Evolutionary conservation across 257 asterid species (phyloP), one percentile per base, ranked within the genome.

Genomic region (Solanum ahanhuiri): DNA sequence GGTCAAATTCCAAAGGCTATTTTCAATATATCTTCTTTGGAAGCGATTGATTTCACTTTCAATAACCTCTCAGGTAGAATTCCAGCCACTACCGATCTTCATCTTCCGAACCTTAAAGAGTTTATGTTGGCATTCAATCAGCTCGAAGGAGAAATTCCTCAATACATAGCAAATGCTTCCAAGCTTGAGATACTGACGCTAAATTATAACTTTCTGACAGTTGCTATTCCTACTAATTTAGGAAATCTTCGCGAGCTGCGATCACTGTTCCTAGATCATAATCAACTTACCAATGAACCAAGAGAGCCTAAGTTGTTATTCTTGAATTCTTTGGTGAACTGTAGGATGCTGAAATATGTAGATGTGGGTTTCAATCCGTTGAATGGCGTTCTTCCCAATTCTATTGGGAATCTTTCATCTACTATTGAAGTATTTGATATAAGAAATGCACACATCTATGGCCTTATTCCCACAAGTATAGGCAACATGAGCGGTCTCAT

Each of bases 361-460:
- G 18, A 30, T 7, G 83, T 77, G 37, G 88, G 86, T 43, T 71
- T 60, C 15, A 89, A 89, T 64, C 89, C 41, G 0, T 89, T 89
- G 6, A 25, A 48, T 33, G 92, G 88, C 1, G 45, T 63, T 83
- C 71, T 90, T 20, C 92, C 92, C 31, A 41, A 45, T 85, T 85
- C 91, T 20, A 60, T 91, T 17, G 87, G 85, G 58, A 91, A 89
- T 30, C 87, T 89, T 8, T 89, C 93, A 5, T 86, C 85, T 37
- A 66, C 86, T 4, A 39, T 91, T 11, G 82, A 89, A 76, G 63
- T 14, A 71, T 83, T 91, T 57, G 1, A 2, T 3, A 58, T 87
- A 31, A 51, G 35, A 25, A 20, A 66, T 66, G 35, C 73, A 12
- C 35, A 66, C 4, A 64, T 64, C 71, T 10, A 10, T 4, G 33